These are phyloP conservation scores for Zymoseptoria brevis DNA, from an alignment of 2,329 filamentous ascomycete species.

Conservation along the genomic window DNA sequence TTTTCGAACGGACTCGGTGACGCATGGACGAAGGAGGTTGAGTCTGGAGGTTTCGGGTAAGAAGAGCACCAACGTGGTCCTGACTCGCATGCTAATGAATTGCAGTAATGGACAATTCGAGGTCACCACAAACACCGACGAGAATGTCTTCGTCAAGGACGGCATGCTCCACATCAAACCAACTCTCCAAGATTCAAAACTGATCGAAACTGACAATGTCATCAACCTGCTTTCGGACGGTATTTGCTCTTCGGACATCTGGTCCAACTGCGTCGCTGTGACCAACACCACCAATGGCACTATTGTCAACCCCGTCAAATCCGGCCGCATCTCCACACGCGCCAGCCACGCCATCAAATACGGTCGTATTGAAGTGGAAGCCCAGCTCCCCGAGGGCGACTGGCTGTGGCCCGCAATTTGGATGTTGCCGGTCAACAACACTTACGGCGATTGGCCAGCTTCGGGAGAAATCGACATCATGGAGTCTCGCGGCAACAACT, in stretches of 20 bases:
- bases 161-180: slow-evolving; percentile 67
- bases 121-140: slow-evolving; percentile 60
- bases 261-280: slow-evolving; percentile 55
- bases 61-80: slow-evolving; percentile 26
- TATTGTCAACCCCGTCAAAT: slow-evolving; percentile 69
- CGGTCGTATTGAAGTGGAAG: slow-evolving; percentile 71
- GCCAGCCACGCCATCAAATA: slow-evolving; percentile 66
- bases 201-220: slow-evolving; percentile 58
- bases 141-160: slow-evolving; percentile 66
- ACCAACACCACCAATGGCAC: slow-evolving; percentile 73
- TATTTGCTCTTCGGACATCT: slow-evolving; percentile 57
- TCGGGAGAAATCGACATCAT: slow-evolving; percentile 80
- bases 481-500: slow-evolving; percentile 76
- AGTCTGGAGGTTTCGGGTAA: slow-evolving; percentile 69
- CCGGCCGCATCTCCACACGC: slow-evolving; percentile 69
- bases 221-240: slow-evolving; percentile 61
- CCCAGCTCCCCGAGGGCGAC: slow-evolving; percentile 67
- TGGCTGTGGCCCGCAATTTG: slow-evolving; percentile 92
- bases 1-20: slow-evolving; percentile 49
- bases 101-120: slow-evolving; percentile 71
- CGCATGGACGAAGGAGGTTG: slow-evolving; percentile 67
- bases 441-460: slow-evolving; percentile 68
- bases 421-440: slow-evolving; percentile 69
- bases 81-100: slow-evolving; percentile 11
- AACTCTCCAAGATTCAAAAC: slow-evolving; percentile 61